Evolutionary conservation across 2,329 filamentous ascomycete species (phyloP), one percentile per base, ranked within the genome.

Genomic region (Phyllosticta ampelicida): DNA sequence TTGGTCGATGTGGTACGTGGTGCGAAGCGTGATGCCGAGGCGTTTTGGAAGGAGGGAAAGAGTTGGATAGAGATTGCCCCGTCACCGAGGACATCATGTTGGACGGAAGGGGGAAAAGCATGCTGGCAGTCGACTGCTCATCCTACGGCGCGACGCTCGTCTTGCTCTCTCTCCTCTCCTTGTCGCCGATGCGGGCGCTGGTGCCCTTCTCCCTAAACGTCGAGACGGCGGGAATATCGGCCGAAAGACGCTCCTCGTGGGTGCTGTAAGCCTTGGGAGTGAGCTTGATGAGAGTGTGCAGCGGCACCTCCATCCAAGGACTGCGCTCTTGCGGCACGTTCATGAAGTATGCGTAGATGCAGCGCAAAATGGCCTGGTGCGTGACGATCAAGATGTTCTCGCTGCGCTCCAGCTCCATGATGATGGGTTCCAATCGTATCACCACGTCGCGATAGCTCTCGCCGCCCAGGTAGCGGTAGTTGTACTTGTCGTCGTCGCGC

Each of bases 331-430:
- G 94, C 57, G 90, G 86, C 67, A 94, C 90, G 68, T 97, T 95
- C 87, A 96, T 96, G 73, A 97, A 99, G 74, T 99, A 99, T 28
- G 94, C 90, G 70, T 97, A 99, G 67, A 99, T 96, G 77, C 94
- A 99, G 60, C 94, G 85, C 62, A 99, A 79, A 30, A 99, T 92
- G 13, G 94, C 94, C 75, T 99, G 94, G 71, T 99, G 94, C 3
- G 94, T 97, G 61, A 99, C 90, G 65, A 99, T 97, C 61, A 99
- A 84, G 64, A 99, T 95, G 69, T 99, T 95, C 73, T 97, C 94
- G 65, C 86, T 90, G 62, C 94, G 84, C 74, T 99, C 94, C 55
- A 99, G 80, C 72, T 99, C 94, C 94, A 99, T 99, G 75, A 99
- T 99, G 74, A 99, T 99, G 62, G 94, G 94, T 70, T 99, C 94